A percentile compares a stretch with the other conserved stretches of the same genome.
Evolutionary conservation across 768 basidiomycete species (phyloP).

Genomic region (Rhizopogon vinicolor): DNA sequence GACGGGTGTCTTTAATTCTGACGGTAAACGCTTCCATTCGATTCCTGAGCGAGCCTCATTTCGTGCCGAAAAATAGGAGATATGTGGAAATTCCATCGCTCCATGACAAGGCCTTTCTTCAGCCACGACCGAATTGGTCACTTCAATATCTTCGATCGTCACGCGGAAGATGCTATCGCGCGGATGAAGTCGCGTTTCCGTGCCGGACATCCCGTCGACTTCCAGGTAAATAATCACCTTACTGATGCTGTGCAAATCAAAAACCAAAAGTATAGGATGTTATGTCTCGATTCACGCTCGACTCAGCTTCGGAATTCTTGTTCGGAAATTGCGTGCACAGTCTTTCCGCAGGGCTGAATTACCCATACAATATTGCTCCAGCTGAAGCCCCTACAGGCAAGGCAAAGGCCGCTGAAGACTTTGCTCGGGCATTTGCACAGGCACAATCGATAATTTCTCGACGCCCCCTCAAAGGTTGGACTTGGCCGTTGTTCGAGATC

Average conservation of each 20-base stretch:
- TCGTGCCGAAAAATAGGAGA: conserved; percentile 29
- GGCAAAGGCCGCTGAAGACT: conserved; percentile 34
- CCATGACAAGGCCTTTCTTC: conserved; percentile 62
- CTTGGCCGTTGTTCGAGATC: conserved; percentile 54
- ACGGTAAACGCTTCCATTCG: conserved; percentile 34
- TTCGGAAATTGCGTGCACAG: conserved; percentile 56
- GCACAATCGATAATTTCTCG: conserved; percentile 40
- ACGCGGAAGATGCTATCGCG: conserved; percentile 39
- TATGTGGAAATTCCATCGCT: conserved; percentile 62
- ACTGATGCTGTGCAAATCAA: not conserved
- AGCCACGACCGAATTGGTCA: conserved; percentile 54
- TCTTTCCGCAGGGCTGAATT: conserved; percentile 47
- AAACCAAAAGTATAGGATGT: conserved; percentile 36
- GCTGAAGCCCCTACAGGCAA: conserved; percentile 16
- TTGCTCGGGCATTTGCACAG: conserved; percentile 44
- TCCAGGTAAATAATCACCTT: conserved; percentile 36
- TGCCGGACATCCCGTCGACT: conserved; percentile 51
- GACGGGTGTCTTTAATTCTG: conserved; percentile 65
- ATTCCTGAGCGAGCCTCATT: not conserved
- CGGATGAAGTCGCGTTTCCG: conserved; percentile 44
- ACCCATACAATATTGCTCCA: conserved; percentile 37
- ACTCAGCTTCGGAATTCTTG: conserved; percentile 63
- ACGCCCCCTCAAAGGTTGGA: conserved; percentile 40
- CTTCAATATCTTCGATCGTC: conserved; percentile 57
- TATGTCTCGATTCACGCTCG: conserved; percentile 60